Percentiles rank a stretch among this genome's conserved stretches.
These are phyloP conservation scores for Rhizopogon vinicolor DNA, from an alignment of 768 basidiomycete species.

Conservation along the genomic window DNA sequence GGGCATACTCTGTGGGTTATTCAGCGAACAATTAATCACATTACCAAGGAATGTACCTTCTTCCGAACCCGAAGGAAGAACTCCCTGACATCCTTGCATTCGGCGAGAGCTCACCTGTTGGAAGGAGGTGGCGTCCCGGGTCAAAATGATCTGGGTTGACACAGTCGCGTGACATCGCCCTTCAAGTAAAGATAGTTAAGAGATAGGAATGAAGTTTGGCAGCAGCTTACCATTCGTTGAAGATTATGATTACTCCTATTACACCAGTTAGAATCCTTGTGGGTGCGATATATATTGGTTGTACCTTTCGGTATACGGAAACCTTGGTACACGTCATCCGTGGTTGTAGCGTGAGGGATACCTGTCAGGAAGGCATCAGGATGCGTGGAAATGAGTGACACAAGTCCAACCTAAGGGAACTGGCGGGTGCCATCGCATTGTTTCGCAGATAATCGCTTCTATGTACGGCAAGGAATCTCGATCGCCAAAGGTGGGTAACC, in stretches of 20 bases:
- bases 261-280: background rate
- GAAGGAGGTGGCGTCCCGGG: background rate
- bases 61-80: background rate
- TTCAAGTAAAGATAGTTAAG: background rate
- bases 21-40: background rate
- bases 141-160: background rate
- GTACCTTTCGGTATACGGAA: background rate
- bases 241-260: background rate
- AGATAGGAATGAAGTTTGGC: background rate
- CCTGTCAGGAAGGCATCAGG: background rate
- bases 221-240: background rate
- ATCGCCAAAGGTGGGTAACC: conserved; percentile 1
- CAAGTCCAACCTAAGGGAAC: conserved; percentile 2
- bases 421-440: conserved; percentile 3
- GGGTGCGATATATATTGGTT: background rate
- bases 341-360: background rate
- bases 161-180: background rate
- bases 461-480: conserved; percentile 1
- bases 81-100: background rate
- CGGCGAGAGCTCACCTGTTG: background rate
- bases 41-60: background rate
- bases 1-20: background rate
- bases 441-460: conserved; percentile 5
- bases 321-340: background rate
- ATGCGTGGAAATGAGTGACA: background rate